Conservation (phyloP, 2,329 filamentous ascomycete genomes). For the Microcyclospora pomicola region DNA sequence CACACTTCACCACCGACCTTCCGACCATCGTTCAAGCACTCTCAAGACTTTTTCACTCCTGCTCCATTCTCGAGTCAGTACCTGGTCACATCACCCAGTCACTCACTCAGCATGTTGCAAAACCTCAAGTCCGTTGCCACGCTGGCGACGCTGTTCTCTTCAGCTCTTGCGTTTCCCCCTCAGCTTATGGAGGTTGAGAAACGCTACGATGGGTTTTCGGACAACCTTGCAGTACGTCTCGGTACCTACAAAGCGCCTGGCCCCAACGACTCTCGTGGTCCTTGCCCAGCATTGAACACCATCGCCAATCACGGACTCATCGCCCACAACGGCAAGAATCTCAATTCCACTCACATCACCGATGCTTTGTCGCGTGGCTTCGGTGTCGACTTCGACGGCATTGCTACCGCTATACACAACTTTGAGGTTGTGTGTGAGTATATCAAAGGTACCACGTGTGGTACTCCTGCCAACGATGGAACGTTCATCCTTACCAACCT, state of each 20-base stretch:
- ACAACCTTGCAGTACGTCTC: too few species aligned
- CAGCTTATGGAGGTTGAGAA: too few species aligned
- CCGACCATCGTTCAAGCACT: too few species aligned
- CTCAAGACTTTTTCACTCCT: too few species aligned
- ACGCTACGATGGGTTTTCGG: too few species aligned
- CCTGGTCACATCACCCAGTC: too few species aligned
- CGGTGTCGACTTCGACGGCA: constrained; percentile 6
- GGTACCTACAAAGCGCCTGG: background rate
- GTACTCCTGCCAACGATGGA: background rate
- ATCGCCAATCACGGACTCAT: constrained; percentile 29
- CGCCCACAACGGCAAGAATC: constrained; percentile 21
- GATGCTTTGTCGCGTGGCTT: background rate
- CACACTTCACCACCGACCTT: too few species aligned
- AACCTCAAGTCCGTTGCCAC: too few species aligned
- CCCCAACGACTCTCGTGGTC: background rate
- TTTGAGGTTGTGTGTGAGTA: constrained; percentile 1
- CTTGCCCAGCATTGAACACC: constrained; percentile 24
- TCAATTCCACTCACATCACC: background rate
- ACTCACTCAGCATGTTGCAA: too few species aligned
- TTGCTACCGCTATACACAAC: background rate
- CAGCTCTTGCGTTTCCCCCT: too few species aligned
- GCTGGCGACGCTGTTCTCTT: too few species aligned
- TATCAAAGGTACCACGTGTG: background rate
- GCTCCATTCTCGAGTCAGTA: too few species aligned
- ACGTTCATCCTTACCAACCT: constrained; percentile 3